phyloP scores from a whole-genome alignment of 2,329 filamentous ascomycete genomes.

The Pseudocercospora cruenta region DNA sequence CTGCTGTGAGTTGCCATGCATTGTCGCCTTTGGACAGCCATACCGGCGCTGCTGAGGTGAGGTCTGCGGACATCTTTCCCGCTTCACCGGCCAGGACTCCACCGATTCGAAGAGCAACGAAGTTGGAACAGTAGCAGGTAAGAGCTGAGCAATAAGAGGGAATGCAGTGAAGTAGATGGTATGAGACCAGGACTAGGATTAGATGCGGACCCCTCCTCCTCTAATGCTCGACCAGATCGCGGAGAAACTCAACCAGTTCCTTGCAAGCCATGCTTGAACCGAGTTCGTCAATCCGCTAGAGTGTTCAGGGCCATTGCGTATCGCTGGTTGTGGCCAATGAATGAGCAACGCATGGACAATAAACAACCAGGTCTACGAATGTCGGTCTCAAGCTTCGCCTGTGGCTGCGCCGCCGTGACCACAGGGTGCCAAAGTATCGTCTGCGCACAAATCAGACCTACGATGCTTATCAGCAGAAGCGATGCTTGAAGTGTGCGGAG shows the following conservation, averaged over 20 bases:
- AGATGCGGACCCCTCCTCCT: too few species aligned
- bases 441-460: conserved; percentile 2
- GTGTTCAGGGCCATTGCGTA: background rate
- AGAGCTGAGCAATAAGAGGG: background rate
- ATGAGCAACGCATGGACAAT: background rate
- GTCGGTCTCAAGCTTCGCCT: background rate
- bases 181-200: too few species aligned
- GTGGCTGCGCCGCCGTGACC: background rate
- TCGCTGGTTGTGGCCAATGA: background rate
- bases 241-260: too few species aligned
- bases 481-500: background rate
- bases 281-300: too few species aligned
- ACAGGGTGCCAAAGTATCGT: background rate
- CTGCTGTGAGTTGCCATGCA: conserved; percentile 58
- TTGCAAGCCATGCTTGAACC: background rate
- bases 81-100: background rate
- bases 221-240: too few species aligned
- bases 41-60: conserved; percentile 18
- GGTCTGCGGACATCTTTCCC: background rate
- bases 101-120: background rate
- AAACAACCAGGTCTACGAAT: background rate
- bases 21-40: conserved; percentile 53
- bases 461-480: conserved; percentile 16
- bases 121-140: background rate
- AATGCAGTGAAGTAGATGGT: too few species aligned